phyloP scores from a whole-genome alignment of 2,329 filamentous ascomycete species.

The Escovopsis sp. region DNA sequence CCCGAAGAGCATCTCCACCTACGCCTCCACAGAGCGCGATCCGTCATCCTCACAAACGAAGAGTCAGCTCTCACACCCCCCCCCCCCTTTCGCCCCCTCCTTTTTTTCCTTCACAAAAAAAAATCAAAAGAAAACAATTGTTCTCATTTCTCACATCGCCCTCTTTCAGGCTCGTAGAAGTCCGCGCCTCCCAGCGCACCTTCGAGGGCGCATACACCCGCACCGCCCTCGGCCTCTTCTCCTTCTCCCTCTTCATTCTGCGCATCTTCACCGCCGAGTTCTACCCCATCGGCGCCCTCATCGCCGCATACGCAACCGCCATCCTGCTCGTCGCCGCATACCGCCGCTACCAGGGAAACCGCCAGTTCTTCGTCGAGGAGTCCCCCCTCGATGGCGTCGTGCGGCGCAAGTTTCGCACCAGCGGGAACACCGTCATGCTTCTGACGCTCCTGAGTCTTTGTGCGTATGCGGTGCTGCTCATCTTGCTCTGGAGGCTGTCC shows the following conservation, averaged over 20 bases:
- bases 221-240: conserved; percentile 88
- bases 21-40: conserved; percentile 70
- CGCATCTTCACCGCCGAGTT: conserved; percentile 97
- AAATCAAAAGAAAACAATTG: no score
- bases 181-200: conserved; percentile 86
- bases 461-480: conserved; percentile 42
- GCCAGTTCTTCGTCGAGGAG: conserved; percentile 65
- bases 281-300: conserved; percentile 91
- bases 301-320: conserved; percentile 79
- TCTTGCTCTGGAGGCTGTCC: conserved; percentile 35
- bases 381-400: conserved; percentile 15
- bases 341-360: conserved; percentile 79
- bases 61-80: conserved; percentile 38
- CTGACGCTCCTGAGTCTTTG: conserved; percentile 41
- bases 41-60: conserved; percentile 63
- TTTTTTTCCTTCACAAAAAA: not conserved
- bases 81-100: not conserved
- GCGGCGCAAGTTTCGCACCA: conserved; percentile 45
- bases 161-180: conserved; percentile 60
- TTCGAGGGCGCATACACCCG: conserved; percentile 96
- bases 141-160: no score
- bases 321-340: conserved; percentile 74
- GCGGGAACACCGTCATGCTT: conserved; percentile 46
- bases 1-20: conserved; percentile 63
- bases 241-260: conserved; percentile 74